Evolutionary conservation across 2,329 filamentous ascomycete genomes (phyloP).

Genomic region (Chalaropsis ovoidea): DNA sequence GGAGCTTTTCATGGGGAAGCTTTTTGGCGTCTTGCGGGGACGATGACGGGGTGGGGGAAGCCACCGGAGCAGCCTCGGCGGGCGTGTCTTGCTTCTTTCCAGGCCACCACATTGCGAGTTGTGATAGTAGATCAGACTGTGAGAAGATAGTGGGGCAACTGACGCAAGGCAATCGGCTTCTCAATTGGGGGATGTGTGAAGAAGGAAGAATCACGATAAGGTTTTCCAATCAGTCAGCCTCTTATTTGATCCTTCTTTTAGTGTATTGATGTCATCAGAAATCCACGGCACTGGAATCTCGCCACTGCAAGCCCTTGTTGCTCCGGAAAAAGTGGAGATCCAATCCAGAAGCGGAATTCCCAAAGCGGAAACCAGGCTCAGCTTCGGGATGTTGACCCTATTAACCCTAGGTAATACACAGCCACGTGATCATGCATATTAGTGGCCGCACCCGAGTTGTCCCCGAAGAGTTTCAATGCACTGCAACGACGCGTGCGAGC

Average conservation of each 20-base stretch:
- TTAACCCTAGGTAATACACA: neutral
- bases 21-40: slow-evolving; percentile 40
- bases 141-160: neutral
- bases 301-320: neutral
- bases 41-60: neutral
- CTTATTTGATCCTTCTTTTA: neutral
- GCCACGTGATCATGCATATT: no score
- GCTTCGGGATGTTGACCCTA: neutral
- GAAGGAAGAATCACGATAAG: neutral
- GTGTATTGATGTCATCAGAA: neutral
- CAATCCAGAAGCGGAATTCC: neutral
- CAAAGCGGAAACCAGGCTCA: neutral
- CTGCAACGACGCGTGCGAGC: no score
- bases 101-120: slow-evolving; percentile 32
- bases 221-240: neutral
- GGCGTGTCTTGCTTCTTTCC: slow-evolving; percentile 34
- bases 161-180: neutral
- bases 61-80: slow-evolving; percentile 27
- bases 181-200: neutral
- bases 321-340: neutral
- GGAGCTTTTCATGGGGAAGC: slow-evolving; percentile 43
- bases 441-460: no score
- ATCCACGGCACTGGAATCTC: neutral
- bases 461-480: neutral
- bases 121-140: neutral